These are phyloP conservation scores for Dictyostelium brefeldianum DNA, from an alignment of 78 protist genomes.

Conservation along the genomic window DNA sequence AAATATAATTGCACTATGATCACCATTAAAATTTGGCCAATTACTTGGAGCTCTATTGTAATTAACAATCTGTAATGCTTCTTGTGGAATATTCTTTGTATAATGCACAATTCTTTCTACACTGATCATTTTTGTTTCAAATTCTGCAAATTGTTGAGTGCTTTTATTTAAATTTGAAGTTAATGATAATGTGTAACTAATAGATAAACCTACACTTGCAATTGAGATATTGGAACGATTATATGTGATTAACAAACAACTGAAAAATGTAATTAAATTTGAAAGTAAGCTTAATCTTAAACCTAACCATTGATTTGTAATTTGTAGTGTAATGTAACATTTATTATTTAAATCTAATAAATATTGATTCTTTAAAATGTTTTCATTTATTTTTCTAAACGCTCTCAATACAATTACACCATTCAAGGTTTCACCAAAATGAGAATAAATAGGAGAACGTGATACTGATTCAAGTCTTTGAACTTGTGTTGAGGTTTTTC, in stretches of 20 bases:
- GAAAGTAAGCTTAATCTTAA: conserved; percentile 82
- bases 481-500: conserved; percentile 78
- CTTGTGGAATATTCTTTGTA: conserved; percentile 2
- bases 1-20: conserved; percentile 30
- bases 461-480: conserved; percentile 87
- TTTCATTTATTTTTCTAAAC: not conserved
- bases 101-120: conserved; percentile 89
- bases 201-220: conserved; percentile 72
- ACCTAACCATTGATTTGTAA: conserved; percentile 85
- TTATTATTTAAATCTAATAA: not conserved
- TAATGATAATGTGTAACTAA: conserved; percentile 77
- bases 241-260: conserved; percentile 36
- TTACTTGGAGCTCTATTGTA: not conserved
- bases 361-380: not conserved
- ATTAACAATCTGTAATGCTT: conserved; percentile 12
- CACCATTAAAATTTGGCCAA: conserved; percentile 84
- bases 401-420: conserved; percentile 54
- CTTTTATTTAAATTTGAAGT: conserved; percentile 32
- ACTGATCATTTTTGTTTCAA: conserved; percentile 88
- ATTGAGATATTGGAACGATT: not conserved
- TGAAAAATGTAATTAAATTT: conserved; percentile 47
- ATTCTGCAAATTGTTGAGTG: not conserved
- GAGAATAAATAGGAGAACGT: conserved; percentile 87
- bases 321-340: not conserved
- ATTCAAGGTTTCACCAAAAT: conserved; percentile 82